Conservation (phyloP, 2,329 filamentous ascomycete species). For the Fusarium sp. region DNA sequence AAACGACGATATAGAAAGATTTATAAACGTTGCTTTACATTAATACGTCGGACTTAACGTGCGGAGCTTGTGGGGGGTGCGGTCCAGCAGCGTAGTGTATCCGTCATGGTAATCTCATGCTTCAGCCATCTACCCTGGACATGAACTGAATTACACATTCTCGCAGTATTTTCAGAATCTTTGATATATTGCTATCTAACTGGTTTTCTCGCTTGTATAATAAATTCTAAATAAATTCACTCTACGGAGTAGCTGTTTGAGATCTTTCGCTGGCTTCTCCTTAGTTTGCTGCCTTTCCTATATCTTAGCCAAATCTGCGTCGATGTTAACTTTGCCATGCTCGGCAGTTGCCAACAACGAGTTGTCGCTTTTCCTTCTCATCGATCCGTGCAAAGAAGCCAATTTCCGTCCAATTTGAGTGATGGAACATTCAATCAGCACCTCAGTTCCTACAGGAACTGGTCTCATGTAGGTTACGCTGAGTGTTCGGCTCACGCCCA, state of each 20-base stretch:
- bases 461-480: slow-evolving; percentile 77
- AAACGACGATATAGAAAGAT: slow-evolving; percentile 38
- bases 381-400: slow-evolving; percentile 65
- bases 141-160: neutral
- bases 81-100: neutral
- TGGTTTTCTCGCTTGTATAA: neutral
- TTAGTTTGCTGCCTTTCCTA: neutral
- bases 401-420: slow-evolving; percentile 69
- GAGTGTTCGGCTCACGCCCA: slow-evolving; percentile 76
- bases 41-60: slow-evolving; percentile 33
- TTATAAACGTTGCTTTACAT: slow-evolving; percentile 9
- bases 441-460: slow-evolving; percentile 63
- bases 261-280: neutral
- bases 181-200: neutral
- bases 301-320: slow-evolving; percentile 55
- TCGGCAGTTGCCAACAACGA: slow-evolving; percentile 69
- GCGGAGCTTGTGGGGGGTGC: slow-evolving; percentile 24
- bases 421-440: slow-evolving; percentile 69
- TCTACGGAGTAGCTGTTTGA: neutral
- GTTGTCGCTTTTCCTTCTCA: slow-evolving; percentile 67
- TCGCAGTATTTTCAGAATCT: neutral
- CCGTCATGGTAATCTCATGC: neutral
- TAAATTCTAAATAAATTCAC: neutral
- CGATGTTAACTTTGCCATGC: slow-evolving; percentile 74
- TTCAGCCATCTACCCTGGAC: slow-evolving; percentile 13